These are phyloP conservation scores for Xylariaceae sp. DNA, from an alignment of 2,329 filamentous ascomycete genomes.

Conservation along the genomic window DNA sequence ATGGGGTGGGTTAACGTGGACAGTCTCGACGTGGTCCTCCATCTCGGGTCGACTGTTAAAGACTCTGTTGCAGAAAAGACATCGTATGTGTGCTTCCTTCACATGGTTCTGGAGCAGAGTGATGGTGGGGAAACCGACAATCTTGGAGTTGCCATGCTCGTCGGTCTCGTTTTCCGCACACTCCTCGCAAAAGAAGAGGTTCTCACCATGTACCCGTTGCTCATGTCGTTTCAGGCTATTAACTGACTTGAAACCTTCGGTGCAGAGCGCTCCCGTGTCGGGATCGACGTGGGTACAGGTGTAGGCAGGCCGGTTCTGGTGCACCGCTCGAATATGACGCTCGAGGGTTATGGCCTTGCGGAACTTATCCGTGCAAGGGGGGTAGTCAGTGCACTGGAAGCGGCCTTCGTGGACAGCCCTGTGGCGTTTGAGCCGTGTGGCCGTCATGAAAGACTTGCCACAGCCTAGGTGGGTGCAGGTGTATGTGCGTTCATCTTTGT, in stretches of 20 bases:
- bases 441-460: constrained; percentile 76
- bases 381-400: constrained; percentile 67
- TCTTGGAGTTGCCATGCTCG: constrained; percentile 37
- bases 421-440: constrained; percentile 73
- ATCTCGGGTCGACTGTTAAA: constrained; percentile 66
- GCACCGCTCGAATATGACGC: constrained; percentile 73
- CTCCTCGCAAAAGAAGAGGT: constrained; percentile 72
- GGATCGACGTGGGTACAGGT: constrained; percentile 53
- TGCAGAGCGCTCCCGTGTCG: constrained; percentile 44
- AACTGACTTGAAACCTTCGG: constrained; percentile 68
- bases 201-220: constrained; percentile 63
- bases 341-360: constrained; percentile 83
- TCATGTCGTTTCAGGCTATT: constrained; percentile 69
- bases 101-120: constrained; percentile 70
- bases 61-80: constrained; percentile 67
- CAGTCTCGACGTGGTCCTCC: constrained; percentile 72
- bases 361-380: constrained; percentile 72
- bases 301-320: constrained; percentile 69
- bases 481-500: constrained; percentile 67
- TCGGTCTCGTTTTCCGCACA: constrained; percentile 47
- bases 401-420: constrained; percentile 72
- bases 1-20: constrained; percentile 57
- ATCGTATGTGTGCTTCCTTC: constrained; percentile 68
- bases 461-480: constrained; percentile 70
- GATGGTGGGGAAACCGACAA: constrained; percentile 67